These are phyloP conservation scores for Hygrophoropsis aurantiaca DNA, from an alignment of 768 basidiomycete species.

Conservation along the genomic window DNA sequence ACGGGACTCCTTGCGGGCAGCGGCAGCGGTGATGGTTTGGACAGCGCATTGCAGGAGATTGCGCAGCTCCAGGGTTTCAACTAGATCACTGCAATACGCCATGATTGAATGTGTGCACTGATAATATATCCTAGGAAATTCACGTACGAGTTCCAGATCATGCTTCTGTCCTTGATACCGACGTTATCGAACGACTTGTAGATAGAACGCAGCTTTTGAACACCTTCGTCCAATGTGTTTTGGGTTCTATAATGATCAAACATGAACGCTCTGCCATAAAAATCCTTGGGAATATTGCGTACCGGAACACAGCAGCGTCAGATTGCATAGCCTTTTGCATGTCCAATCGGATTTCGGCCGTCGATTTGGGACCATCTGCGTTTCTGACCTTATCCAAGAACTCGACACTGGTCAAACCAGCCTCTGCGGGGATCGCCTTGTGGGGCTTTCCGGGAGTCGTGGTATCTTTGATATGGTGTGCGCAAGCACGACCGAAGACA, in stretches of 20 bases:
- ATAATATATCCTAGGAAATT: neutral
- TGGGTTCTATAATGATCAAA: slow-evolving; percentile 62
- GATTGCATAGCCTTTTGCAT: slow-evolving; percentile 99
- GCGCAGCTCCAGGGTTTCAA: slow-evolving; percentile 96
- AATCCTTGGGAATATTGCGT: slow-evolving; percentile 5
- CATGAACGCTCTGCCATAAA: slow-evolving; percentile 1
- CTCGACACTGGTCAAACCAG: slow-evolving; percentile 81
- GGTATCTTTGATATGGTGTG: slow-evolving; percentile 94
- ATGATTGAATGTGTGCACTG: slow-evolving; percentile 7
- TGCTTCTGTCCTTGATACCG: slow-evolving; percentile 95
- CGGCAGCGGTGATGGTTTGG: slow-evolving; percentile 91
- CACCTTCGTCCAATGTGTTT: slow-evolving; percentile 87
- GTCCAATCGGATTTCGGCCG: slow-evolving; percentile 86
- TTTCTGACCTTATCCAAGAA: slow-evolving; percentile 88
- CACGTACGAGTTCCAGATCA: slow-evolving; percentile 99
- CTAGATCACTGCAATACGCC: slow-evolving; percentile 75
- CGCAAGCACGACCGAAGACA: slow-evolving; percentile 98
- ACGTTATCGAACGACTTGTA: slow-evolving; percentile 90
- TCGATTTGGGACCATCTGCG: slow-evolving; percentile 78
- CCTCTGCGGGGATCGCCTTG: slow-evolving; percentile 81
- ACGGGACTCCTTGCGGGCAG: slow-evolving; percentile 94
- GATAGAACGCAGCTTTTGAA: slow-evolving; percentile 79
- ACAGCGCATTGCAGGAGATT: slow-evolving; percentile 94
- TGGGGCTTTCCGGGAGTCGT: slow-evolving; percentile 89
- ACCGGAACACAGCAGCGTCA: slow-evolving; percentile 97